Percentiles rank a stretch among this genome's conserved stretches.
phyloP scores from a whole-genome alignment of 345 rosid genomes.

The Citrus sinensis region DNA sequence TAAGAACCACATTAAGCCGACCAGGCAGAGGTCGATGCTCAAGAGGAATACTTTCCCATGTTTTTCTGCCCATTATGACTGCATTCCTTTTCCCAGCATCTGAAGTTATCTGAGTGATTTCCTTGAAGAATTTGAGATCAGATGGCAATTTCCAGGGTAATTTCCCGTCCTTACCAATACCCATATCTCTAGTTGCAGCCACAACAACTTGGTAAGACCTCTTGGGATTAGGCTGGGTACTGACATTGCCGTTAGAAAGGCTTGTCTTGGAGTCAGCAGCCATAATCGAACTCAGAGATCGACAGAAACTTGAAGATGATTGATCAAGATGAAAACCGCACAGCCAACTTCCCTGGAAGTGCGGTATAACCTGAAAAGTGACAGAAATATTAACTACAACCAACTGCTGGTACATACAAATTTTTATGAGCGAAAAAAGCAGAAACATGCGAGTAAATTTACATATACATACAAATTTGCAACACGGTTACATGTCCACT shows the following conservation, averaged over 20 bases:
- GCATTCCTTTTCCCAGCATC: slow-evolving; percentile 83
- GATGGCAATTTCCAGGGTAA: slow-evolving; percentile 84
- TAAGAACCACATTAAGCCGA: slow-evolving; percentile 90
- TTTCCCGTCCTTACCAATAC: slow-evolving; percentile 86
- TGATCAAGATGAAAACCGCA: slow-evolving; percentile 22
- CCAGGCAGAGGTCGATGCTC: slow-evolving; percentile 68
- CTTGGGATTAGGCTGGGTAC: slow-evolving; percentile 36
- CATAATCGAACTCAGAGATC: slow-evolving; percentile 31
- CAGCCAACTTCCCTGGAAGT: slow-evolving; percentile 40
- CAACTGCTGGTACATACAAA: not conserved
- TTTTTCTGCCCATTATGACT: slow-evolving; percentile 89
- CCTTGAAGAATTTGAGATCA: slow-evolving; percentile 87
- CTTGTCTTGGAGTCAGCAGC: slow-evolving; percentile 34
- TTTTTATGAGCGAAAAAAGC: too few relatives aligned
- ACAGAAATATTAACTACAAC: slow-evolving; percentile 10
- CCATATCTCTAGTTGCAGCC: slow-evolving; percentile 87
- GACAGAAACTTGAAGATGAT: slow-evolving; percentile 20
- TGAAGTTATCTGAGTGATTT: slow-evolving; percentile 49
- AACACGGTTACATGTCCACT: not conserved
- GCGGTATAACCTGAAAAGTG: slow-evolving; percentile 39
- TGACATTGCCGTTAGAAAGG: slow-evolving; percentile 47
- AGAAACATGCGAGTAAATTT: too few relatives aligned
- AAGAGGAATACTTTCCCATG: slow-evolving; percentile 91
- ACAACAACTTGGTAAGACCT: slow-evolving; percentile 82
- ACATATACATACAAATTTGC: not conserved